Conservation (phyloP, 441 rosid species). For the Erysimum pusillum region DNA sequence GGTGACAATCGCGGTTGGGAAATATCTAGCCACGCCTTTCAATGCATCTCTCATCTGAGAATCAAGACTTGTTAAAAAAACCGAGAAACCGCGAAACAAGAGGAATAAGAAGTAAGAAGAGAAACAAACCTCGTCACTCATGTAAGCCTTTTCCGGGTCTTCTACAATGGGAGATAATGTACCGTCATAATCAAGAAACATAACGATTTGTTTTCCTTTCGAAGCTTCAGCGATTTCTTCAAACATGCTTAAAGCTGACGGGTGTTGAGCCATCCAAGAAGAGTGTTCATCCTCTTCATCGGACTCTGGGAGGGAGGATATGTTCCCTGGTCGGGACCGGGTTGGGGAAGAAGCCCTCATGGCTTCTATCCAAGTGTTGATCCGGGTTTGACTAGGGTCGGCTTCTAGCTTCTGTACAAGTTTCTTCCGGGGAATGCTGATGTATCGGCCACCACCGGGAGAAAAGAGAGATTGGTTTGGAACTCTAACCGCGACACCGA, state of each 20-base stretch:
- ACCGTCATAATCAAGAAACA: conserved; percentile 81
- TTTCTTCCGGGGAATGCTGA: conserved; percentile 41
- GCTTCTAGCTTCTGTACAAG: conserved; percentile 45
- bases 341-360: conserved; percentile 76
- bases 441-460: conserved; percentile 4
- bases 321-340: conserved; percentile 44
- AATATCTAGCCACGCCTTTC: conserved; percentile 58
- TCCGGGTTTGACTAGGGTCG: conserved; percentile 39
- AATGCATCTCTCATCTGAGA: conserved; percentile 67
- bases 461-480: conserved; percentile 45
- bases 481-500: conserved; percentile 45
- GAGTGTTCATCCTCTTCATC: conserved; percentile 48
- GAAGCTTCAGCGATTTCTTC: conserved; percentile 57
- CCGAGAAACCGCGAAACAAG: not conserved
- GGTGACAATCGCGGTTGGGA: conserved; percentile 75
- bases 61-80: not conserved
- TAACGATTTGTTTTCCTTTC: conserved; percentile 60
- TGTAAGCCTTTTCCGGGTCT: conserved; percentile 69
- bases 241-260: conserved; percentile 65
- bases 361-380: conserved; percentile 59
- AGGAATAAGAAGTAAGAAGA: not conserved
- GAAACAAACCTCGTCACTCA: conserved; percentile 55
- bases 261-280: conserved; percentile 63
- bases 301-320: conserved; percentile 24
- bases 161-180: conserved; percentile 71